These are phyloP conservation scores for Orbilia blumenaviensis DNA, from an alignment of 2,329 filamentous ascomycete genomes.

Conservation along the genomic window DNA sequence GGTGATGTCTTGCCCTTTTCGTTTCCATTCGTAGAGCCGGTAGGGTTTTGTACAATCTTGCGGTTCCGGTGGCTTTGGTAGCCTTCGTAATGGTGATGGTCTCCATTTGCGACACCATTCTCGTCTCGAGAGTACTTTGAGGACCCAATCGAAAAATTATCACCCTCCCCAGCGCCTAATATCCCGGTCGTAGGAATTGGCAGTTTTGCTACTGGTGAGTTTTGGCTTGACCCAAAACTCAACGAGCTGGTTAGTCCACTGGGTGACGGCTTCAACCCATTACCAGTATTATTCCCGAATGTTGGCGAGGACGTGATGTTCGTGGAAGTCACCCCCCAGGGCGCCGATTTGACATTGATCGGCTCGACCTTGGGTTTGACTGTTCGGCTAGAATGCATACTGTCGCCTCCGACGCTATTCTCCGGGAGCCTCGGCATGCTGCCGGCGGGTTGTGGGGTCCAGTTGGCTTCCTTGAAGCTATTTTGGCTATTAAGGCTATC, in stretches of 20 bases:
- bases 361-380: conserved; percentile 27
- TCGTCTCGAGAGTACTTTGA: conserved; percentile 41
- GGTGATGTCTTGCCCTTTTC: conserved; percentile 41
- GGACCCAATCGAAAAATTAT: conserved; percentile 27
- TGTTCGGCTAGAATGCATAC: conserved; percentile 19
- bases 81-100: background rate
- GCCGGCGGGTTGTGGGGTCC: background rate
- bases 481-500: conserved; percentile 47
- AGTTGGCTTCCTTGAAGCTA: conserved; percentile 44
- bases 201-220: conserved; percentile 24
- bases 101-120: conserved; percentile 7
- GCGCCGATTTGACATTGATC: conserved; percentile 45
- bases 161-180: background rate
- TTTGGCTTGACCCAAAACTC: conserved; percentile 37
- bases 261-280: conserved; percentile 31
- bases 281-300: conserved; percentile 16
- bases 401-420: conserved; percentile 29
- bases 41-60: background rate
- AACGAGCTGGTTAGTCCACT: conserved; percentile 34
- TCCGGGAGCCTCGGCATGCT: conserved; percentile 31
- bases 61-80: conserved; percentile 15
- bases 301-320: conserved; percentile 43
- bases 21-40: background rate
- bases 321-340: conserved; percentile 45
- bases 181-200: conserved; percentile 2